Evolutionary conservation across 1,139 yeast species (phyloP), one percentile per base, ranked within the genome.

Genomic region (Geotrichum australiense): DNA sequence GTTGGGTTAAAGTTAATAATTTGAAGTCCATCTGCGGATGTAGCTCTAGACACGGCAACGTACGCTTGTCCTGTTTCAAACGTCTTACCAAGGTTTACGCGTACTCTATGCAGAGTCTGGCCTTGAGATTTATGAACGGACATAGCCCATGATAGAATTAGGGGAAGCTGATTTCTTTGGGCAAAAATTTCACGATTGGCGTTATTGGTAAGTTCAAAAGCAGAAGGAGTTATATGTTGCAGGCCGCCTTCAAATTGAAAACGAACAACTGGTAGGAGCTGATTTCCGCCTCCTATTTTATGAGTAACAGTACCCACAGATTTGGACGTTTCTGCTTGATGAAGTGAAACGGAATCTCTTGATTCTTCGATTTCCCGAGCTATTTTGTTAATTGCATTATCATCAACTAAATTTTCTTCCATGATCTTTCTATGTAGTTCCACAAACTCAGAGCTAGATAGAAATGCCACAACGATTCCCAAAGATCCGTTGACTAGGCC

Each of bases 111-210:
- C 39, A 86, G 70, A 0, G 96, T 84, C 63, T 86, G 96, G 1
- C 96, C 96, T 62, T 86, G 96, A 0, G 95, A 80, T 56, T 86
- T 86, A 60, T 86, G 96, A 41, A 86, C 86, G 0, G 95, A 84
- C 54, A 86, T 63, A 0, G 96, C 94, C 94, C 95, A 86, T 10
- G 95, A 79, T 28, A 83, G 66, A 42, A 84, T 66, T 28, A 86
- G 65, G 0, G 96, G 96, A 3, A 84, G 53, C 57, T 86, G 96
- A 0, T 49, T 53, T 51, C 93, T 70, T 40, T 59, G 31, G 12
- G 60, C 64, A n/a, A n/a, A n/a, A 5, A 57, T 48, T 11, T 48
- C 43, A 14, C 49, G 42, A 8, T 39, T 46, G 18, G 47, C 40
- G 2, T 51, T 47, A 15, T 51, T 42, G 10, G 46, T 24, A 23